Percentiles rank a stretch among this genome's conserved stretches.
Conservation (phyloP, 202 grass and related monocot species). For the Thinopyrum obtusiflorum region DNA sequence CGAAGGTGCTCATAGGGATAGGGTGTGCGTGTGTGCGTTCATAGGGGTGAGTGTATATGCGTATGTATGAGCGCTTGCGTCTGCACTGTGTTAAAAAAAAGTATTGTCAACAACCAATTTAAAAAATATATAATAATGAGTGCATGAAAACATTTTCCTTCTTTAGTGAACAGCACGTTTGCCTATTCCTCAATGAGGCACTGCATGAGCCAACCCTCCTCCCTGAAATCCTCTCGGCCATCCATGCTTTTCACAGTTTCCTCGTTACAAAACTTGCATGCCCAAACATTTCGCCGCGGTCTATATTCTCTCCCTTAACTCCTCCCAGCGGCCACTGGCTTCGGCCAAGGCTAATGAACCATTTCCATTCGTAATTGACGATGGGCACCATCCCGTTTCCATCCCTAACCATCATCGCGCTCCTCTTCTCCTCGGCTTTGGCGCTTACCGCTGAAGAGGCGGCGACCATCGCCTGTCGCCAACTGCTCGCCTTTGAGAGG, state of each 20-base stretch:
- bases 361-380: background rate
- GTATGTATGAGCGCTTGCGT: too few relatives aligned
- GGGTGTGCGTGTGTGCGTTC: too few relatives aligned
- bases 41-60: too few relatives aligned
- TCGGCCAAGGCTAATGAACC: conserved; percentile 3
- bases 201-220: background rate
- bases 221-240: conserved; percentile 13
- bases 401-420: background rate
- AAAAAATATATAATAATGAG: too few relatives aligned
- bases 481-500: conserved; percentile 16
- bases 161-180: background rate
- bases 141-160: too few relatives aligned
- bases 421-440: background rate
- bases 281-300: background rate
- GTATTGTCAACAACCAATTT: too few relatives aligned
- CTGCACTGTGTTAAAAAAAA: too few relatives aligned
- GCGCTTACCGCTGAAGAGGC: conserved; percentile 27
- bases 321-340: background rate
- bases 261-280: background rate
- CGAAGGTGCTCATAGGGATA: too few relatives aligned
- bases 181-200: background rate
- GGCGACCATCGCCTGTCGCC: conserved; percentile 4
- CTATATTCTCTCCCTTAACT: background rate
- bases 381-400: conserved; percentile 25
- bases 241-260: background rate